Conservation (phyloP, 106 monocot genomes). For the Platanthera zijinensis region DNA sequence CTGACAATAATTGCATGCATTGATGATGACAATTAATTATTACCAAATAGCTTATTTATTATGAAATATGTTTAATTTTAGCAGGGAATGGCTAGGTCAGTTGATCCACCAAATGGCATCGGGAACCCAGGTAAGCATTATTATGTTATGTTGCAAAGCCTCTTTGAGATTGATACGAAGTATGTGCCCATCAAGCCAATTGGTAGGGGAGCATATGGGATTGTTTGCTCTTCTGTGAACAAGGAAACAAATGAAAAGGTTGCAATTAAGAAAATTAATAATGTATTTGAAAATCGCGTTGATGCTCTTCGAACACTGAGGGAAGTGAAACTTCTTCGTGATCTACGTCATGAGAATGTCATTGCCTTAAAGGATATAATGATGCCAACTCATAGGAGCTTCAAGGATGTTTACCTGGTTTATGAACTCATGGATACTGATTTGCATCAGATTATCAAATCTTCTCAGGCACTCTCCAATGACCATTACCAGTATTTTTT, state of each 20-base stretch:
- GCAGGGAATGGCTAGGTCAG: conserved; percentile 40
- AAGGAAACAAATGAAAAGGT: conserved; percentile 61
- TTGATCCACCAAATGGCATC: conserved; percentile 58
- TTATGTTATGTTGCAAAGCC: conserved; percentile 58
- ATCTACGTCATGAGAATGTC: conserved; percentile 59
- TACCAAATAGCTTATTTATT: not conserved
- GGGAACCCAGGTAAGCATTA: conserved; percentile 51
- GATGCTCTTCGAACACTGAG: conserved; percentile 64
- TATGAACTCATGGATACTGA: conserved; percentile 77
- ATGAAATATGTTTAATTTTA: not conserved
- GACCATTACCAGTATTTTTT: conserved; percentile 75
- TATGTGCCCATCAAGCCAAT: conserved; percentile 71
- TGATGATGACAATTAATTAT: not conserved
- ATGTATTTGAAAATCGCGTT: conserved; percentile 62
- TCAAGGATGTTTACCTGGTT: conserved; percentile 70
- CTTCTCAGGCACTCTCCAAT: conserved; percentile 60
- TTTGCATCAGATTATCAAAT: conserved; percentile 71
- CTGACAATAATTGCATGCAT: too few species aligned
- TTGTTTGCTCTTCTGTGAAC: conserved; percentile 67
- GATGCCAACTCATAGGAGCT: conserved; percentile 46
- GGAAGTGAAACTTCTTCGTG: conserved; percentile 59
- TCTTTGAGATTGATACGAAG: conserved; percentile 70
- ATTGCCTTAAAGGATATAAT: conserved; percentile 68
- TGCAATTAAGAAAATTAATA: conserved; percentile 68
- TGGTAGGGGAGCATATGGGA: conserved; percentile 67